phyloP scores from a whole-genome alignment of 2,329 filamentous ascomycete genomes.

The Arthrinium phaeospermum region DNA sequence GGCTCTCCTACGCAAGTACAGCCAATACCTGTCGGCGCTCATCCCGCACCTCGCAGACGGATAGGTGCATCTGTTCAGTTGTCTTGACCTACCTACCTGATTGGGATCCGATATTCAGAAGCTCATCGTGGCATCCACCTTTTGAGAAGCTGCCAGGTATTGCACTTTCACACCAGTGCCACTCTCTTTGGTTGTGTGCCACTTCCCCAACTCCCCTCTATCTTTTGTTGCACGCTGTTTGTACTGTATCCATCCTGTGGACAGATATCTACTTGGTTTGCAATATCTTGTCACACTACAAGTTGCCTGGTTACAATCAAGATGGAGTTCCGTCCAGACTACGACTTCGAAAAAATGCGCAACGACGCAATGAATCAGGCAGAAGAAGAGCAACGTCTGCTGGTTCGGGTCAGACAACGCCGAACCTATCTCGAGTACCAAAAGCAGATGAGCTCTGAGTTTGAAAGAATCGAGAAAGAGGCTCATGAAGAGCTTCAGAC shows the following conservation, averaged over 20 bases:
- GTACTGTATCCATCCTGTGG: background rate
- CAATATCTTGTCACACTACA: background rate
- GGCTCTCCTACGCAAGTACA: background rate
- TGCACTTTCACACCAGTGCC: background rate
- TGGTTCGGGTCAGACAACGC: background rate
- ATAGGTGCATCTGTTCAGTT: background rate
- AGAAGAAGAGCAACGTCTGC: background rate
- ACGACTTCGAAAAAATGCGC: background rate
- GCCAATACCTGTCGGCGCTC: background rate
- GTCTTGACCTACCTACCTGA: background rate
- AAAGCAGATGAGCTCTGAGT: background rate
- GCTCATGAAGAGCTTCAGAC: background rate
- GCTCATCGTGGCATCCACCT: background rate
- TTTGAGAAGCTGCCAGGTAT: background rate
- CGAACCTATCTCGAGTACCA: background rate
- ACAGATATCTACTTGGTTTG: background rate
- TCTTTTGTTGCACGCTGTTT: background rate
- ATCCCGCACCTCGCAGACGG: background rate
- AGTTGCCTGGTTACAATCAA: background rate
- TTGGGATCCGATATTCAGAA: background rate
- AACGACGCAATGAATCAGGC: background rate
- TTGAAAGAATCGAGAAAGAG: background rate
- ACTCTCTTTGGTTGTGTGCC: background rate
- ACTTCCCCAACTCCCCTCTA: background rate
- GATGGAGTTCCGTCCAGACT: background rate